Evolutionary conservation across 2,329 filamentous ascomycete species (phyloP).

Genomic region (Cercospora sojina): DNA sequence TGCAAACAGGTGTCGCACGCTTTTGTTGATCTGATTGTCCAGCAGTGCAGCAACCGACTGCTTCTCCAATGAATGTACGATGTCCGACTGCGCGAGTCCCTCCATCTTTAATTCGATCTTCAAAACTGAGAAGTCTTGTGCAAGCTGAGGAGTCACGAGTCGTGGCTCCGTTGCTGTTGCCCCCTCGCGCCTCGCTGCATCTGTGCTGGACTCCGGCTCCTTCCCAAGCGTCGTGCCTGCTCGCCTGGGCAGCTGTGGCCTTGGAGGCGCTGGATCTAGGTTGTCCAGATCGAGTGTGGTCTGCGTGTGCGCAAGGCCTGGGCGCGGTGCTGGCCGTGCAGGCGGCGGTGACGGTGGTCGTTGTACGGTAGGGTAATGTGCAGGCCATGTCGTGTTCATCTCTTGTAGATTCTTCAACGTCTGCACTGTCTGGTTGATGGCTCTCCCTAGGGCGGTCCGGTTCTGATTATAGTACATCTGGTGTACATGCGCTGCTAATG

Average conservation of each 20-base stretch:
- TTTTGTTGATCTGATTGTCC: conserved; percentile 91
- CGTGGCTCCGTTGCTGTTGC: conserved; percentile 65
- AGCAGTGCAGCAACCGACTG: conserved; percentile 83
- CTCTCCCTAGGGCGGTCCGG: conserved; percentile 77
- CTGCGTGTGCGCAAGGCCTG: conserved; percentile 63
- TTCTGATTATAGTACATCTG: conserved; percentile 96
- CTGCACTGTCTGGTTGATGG: conserved; percentile 83
- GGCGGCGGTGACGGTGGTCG: conserved; percentile 50
- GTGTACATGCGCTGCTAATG: conserved; percentile 78
- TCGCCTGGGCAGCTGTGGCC: conserved; percentile 60
- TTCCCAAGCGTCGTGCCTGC: conserved; percentile 69
- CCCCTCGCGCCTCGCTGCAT: conserved; percentile 61
- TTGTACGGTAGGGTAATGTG: conserved; percentile 86
- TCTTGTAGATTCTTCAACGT: conserved; percentile 78
- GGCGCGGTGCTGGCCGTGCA: conserved; percentile 56
- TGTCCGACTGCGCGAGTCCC: conserved; percentile 77
- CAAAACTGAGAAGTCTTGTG: conserved; percentile 91
- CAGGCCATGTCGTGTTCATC: conserved; percentile 89
- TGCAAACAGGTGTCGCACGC: conserved; percentile 82
- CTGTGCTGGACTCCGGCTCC: conserved; percentile 58
- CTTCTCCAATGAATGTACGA: conserved; percentile 94
- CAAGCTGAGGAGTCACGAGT: conserved; percentile 85
- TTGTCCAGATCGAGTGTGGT: conserved; percentile 56
- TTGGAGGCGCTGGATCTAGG: conserved; percentile 42
- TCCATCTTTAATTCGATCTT: conserved; percentile 94